A percentile compares a stretch with the other conserved stretches of the same genome.
Evolutionary conservation across 345 rosid genomes (phyloP).

Genomic region (Salix udensis): DNA sequence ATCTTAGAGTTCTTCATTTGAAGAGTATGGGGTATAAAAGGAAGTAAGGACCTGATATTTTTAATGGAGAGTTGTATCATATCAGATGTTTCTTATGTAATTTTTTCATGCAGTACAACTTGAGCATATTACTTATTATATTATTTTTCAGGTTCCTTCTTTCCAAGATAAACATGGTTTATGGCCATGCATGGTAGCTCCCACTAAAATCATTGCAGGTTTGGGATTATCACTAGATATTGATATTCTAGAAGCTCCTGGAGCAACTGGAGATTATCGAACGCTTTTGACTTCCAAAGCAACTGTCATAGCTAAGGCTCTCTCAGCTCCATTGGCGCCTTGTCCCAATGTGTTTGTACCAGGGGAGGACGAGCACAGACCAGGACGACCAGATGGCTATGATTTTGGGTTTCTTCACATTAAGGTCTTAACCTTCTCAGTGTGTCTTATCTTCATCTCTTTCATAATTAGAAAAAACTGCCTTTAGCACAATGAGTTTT

Average conservation of each 20-base stretch:
- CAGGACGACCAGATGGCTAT: slow-evolving; percentile 73
- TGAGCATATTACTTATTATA: background rate
- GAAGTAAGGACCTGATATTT: background rate
- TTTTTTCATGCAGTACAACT: background rate
- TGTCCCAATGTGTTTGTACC: slow-evolving; percentile 77
- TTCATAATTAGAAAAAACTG: background rate
- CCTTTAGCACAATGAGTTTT: background rate
- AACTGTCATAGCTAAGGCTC: slow-evolving; percentile 69
- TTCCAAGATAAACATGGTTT: slow-evolving; percentile 74
- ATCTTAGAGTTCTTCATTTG: background rate
- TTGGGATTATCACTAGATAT: slow-evolving; percentile 85
- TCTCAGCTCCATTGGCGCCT: slow-evolving; percentile 61
- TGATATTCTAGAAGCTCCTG: slow-evolving; percentile 90
- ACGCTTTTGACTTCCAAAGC: slow-evolving; percentile 87
- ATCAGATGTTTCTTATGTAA: background rate
- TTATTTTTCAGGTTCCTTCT: slow-evolving; percentile 55
- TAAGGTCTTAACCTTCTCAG: slow-evolving; percentile 46
- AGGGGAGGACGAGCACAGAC: slow-evolving; percentile 73
- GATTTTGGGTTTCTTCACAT: slow-evolving; percentile 95
- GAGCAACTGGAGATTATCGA: slow-evolving; percentile 90
- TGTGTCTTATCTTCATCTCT: background rate
- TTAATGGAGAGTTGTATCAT: background rate
- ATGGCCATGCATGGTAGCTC: slow-evolving; percentile 98
- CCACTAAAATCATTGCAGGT: slow-evolving; percentile 95
- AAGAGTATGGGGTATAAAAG: no score